Evolutionary conservation across 2,329 filamentous ascomycete species (phyloP), one percentile per base, ranked within the genome.

Genomic region (Trichophyton mentagrophytes): DNA sequence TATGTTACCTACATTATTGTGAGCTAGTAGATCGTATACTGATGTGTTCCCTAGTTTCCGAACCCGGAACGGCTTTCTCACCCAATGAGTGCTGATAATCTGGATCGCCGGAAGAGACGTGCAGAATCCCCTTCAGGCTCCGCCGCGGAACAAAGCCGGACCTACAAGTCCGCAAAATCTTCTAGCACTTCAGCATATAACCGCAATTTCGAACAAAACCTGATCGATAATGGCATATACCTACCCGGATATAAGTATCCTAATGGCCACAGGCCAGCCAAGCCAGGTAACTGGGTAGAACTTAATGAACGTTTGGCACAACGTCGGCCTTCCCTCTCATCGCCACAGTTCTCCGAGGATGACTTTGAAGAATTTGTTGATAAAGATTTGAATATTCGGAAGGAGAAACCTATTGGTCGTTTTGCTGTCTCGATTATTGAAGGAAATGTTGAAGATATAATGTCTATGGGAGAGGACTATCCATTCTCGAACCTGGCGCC

Each of bases 401-500:
- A 73, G 57, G 71, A 77, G 36, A 69, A 71, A 49, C 68, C 70
- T 42, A 68, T 76, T 6, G 64, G 67, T 42, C 63, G 62, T 38
- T 62, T 67, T 57, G 66, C 76, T 1, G 62, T 78, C 33, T 70
- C 72, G 11, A 64, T 68, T 25, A 60, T 62, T 47, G 61, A 59
- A n/a, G 60, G 57, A 57, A 65, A 42, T 47, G 60, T 42, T 13
- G 40, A 46, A 27, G 59, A 69, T 61, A 46, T 65, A 58, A 66
- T 5, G 13, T 15, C 64, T 64, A 36, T 61, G 6, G 64, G 61
- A 59, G 64, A 67, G 47, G 66, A 69, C 46, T 65, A 70, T 9
- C 30, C 62, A 6, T 76, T 77, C 57, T 63, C 44, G 47, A 74
- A 74, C 60, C 69, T 77, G 40, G 65, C 68, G 15, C 66, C 64